Evolutionary conservation across 2,329 filamentous ascomycete genomes (phyloP).

Genomic region (Blastomyces gilchristii): DNA sequence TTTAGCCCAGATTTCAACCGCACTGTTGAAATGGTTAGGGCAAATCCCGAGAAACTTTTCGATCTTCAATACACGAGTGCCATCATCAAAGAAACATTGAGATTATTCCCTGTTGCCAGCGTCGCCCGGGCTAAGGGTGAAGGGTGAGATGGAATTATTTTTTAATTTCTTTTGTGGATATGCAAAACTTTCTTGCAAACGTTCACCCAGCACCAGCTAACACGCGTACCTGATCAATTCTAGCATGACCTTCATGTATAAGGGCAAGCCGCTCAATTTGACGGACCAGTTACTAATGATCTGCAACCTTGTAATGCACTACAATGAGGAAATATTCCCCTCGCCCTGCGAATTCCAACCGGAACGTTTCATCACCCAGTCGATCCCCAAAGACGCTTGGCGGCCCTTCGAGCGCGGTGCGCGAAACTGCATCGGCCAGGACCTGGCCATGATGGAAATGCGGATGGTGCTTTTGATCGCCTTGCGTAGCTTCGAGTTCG

Average conservation of each 20-base stretch:
- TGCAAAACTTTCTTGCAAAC: background rate
- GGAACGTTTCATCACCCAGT: slow-evolving; percentile 23
- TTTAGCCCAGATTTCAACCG: slow-evolving; percentile 37
- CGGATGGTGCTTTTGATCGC: slow-evolving; percentile 21
- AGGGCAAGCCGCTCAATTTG: background rate
- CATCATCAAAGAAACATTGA: slow-evolving; percentile 46
- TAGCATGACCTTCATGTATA: slow-evolving; percentile 1
- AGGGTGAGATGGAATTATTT: slow-evolving; percentile 1
- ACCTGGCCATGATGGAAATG: slow-evolving; percentile 39
- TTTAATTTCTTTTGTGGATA: background rate
- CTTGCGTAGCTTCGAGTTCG: slow-evolving; percentile 19
- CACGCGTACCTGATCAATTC: background rate
- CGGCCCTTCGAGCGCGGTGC: slow-evolving; percentile 41
- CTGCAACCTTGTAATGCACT: slow-evolving; percentile 7
- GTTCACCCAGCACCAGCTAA: background rate
- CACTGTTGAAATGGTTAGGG: slow-evolving; percentile 26
- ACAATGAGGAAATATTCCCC: slow-evolving; percentile 9
- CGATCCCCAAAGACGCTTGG: slow-evolving; percentile 32
- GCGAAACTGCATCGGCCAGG: slow-evolving; percentile 42
- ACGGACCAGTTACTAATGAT: slow-evolving; percentile 5
- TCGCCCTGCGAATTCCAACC: slow-evolving; percentile 24
- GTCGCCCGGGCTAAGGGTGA: slow-evolving; percentile 10
- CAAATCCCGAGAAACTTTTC: slow-evolving; percentile 36
- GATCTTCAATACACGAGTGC: slow-evolving; percentile 44
- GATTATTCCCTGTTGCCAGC: slow-evolving; percentile 39